Evolutionary conservation across 768 basidiomycete species (phyloP).

Genomic region (Roridomyces roridus): DNA sequence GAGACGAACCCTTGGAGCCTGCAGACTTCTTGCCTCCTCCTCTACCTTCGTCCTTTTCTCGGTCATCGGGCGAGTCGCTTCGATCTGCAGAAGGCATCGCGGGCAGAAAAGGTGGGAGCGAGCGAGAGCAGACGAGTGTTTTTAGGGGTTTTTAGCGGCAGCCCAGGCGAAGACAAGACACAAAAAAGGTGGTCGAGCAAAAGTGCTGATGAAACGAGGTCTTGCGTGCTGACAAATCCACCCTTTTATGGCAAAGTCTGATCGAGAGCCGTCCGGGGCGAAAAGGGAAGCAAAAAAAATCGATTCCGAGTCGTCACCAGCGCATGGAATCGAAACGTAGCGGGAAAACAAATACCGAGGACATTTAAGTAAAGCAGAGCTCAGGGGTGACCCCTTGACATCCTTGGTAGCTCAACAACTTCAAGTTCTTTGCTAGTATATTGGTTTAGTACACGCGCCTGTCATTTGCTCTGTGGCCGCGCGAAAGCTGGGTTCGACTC

Average conservation of each 20-base stretch:
- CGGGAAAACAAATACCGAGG: too few relatives aligned
- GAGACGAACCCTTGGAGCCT: conserved; percentile 35
- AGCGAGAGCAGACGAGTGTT: neutral
- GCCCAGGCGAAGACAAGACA: neutral
- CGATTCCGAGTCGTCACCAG: too few relatives aligned
- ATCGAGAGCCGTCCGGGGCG: too few relatives aligned
- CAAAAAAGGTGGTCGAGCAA: too few relatives aligned
- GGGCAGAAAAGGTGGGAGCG: neutral
- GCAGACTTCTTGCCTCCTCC: conserved; percentile 30
- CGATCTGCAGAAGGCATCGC: conserved; percentile 21
- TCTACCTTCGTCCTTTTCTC: conserved; percentile 24
- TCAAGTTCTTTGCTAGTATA: conserved; percentile 22
- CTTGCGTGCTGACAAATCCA: too few relatives aligned
- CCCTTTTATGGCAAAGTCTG: too few relatives aligned
- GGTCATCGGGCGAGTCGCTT: conserved; percentile 20
- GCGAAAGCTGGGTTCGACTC: conserved; percentile 34
- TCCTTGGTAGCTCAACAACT: neutral
- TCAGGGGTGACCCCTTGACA: neutral
- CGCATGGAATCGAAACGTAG: too few relatives aligned
- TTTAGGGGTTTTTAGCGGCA: neutral
- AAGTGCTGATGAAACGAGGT: too few relatives aligned
- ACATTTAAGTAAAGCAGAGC: neutral
- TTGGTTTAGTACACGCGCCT: conserved; percentile 31
- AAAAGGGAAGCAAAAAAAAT: too few relatives aligned
- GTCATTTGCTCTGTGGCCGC: conserved; percentile 20